Conservation (phyloP, 345 rosid species). For the Turnera subulata region DNA sequence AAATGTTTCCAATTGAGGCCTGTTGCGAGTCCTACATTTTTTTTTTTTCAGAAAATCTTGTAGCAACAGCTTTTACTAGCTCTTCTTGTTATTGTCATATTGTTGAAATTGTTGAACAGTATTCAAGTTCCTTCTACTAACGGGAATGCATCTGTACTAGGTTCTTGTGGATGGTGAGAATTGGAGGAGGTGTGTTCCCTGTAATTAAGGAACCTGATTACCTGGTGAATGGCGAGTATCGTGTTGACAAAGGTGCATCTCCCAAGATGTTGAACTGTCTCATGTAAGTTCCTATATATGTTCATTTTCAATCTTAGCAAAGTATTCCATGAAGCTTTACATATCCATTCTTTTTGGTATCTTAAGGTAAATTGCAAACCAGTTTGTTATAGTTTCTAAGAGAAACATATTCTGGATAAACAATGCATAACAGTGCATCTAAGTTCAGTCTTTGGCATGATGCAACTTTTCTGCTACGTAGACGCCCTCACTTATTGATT, state of each 20-base stretch:
- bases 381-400: not conserved
- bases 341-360: too few species aligned
- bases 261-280: constrained; percentile 99
- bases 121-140: too few species aligned
- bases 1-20: too few species aligned
- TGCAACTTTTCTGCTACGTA: not conserved
- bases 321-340: too few species aligned
- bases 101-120: too few species aligned
- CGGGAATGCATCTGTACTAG: constrained; percentile 34
- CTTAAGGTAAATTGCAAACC: too few species aligned
- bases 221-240: constrained; percentile 97
- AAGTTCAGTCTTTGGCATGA: not conserved
- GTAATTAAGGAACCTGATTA: constrained; percentile 97
- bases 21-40: not conserved
- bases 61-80: too few species aligned
- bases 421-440: too few species aligned
- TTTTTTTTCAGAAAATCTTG: too few species aligned
- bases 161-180: constrained; percentile 99
- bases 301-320: not conserved
- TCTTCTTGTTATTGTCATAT: too few species aligned
- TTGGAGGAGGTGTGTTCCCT: constrained; percentile 98
- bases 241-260: constrained; percentile 97
- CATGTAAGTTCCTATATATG: constrained; percentile 57
- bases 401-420: too few species aligned
- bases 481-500: constrained; percentile 2